A percentile compares a stretch with the other conserved stretches of the same genome.
Conservation (phyloP, 2,329 filamentous ascomycete genomes). For the Sporothrix curviconia region DNA sequence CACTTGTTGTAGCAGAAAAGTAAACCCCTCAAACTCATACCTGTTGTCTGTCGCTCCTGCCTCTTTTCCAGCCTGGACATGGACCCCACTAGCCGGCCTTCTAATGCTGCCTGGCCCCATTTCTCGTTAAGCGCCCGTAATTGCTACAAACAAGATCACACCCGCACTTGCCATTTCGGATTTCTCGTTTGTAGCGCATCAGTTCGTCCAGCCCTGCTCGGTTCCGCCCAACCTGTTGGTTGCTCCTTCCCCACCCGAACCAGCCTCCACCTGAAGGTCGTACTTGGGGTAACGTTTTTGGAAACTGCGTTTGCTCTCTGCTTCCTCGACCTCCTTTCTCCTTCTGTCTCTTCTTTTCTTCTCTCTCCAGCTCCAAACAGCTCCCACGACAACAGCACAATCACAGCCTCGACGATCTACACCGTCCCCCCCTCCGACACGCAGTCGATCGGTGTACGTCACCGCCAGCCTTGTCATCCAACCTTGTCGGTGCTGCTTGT, state of each 20-base stretch:
- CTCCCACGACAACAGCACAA: too few species aligned
- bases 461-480: too few species aligned
- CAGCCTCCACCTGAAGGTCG: background rate
- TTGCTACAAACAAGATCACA: background rate
- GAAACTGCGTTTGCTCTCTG: background rate
- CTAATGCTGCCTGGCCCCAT: background rate
- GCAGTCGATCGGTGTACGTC: too few species aligned
- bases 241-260: background rate
- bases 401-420: too few species aligned
- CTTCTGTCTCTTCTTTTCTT: background rate
- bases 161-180: background rate
- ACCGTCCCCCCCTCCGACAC: too few species aligned
- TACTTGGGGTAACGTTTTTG: too few species aligned
- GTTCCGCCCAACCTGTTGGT: background rate
- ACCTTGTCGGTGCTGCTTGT: too few species aligned
- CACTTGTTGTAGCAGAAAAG: too few species aligned
- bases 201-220: constrained; percentile 1
- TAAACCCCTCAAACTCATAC: too few species aligned
- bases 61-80: too few species aligned
- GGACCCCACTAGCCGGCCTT: too few species aligned
- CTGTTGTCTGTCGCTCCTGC: background rate
- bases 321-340: background rate
- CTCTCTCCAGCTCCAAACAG: background rate
- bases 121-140: constrained; percentile 1
- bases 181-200: background rate